Conservation (phyloP, 768 basidiomycete genomes). For the Russula sp. region DNA sequence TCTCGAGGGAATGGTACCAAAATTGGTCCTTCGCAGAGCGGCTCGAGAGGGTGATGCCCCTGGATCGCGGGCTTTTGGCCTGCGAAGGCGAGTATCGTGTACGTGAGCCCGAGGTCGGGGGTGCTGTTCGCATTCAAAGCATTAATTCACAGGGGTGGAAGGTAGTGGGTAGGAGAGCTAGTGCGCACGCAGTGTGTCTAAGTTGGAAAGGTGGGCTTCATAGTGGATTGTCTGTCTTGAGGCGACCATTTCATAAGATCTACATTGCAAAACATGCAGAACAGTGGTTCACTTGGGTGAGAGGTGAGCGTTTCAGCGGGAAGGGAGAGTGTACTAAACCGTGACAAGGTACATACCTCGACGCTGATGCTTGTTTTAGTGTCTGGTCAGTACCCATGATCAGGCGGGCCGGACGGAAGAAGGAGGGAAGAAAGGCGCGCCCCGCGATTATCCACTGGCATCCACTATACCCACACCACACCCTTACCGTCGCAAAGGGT, state of each 20-base stretch:
- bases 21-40: constrained; percentile 46
- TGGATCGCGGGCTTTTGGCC: not conserved
- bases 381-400: no score
- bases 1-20: constrained; percentile 55
- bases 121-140: not conserved
- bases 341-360: not conserved
- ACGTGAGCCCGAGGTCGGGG: constrained; percentile 7
- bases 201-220: constrained; percentile 44
- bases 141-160: not conserved
- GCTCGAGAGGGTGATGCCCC: not conserved
- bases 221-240: constrained; percentile 54
- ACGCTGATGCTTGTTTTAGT: no score
- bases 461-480: no score
- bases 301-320: not conserved
- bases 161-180: not conserved
- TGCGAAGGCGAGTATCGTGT: not conserved
- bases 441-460: no score
- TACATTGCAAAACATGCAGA: constrained; percentile 52
- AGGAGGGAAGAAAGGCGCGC: no score
- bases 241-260: constrained; percentile 43
- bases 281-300: constrained; percentile 31
- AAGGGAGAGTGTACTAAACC: not conserved
- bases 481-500: no score
- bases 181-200: constrained; percentile 21
- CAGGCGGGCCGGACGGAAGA: no score